These are phyloP conservation scores for Thalassiosira oceanica DNA, from an alignment of 352 stramenopile species.

Conservation along the genomic window DNA sequence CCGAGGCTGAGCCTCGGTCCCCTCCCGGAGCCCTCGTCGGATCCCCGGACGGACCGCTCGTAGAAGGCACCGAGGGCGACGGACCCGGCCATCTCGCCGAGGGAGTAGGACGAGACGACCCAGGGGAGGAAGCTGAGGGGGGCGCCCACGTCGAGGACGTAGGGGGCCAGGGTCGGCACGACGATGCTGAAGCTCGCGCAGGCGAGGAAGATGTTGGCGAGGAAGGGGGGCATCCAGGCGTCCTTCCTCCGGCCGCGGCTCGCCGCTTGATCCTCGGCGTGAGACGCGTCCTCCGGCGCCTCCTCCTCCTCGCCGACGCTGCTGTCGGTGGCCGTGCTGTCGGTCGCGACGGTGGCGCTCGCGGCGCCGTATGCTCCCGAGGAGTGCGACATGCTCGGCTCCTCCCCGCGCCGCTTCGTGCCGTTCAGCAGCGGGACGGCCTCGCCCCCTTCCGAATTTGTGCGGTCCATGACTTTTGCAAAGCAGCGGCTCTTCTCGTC, in stretches of 20 bases:
- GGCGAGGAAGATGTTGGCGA: conserved; percentile 59
- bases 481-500: too few species aligned
- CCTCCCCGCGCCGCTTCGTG: too few species aligned
- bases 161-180: conserved; percentile 44
- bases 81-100: conserved; percentile 58
- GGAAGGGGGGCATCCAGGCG: conserved; percentile 46
- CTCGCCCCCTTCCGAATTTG: too few species aligned
- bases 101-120: conserved; percentile 47
- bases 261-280: too few species aligned
- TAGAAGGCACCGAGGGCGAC: conserved; percentile 45
- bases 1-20: conserved; percentile 28
- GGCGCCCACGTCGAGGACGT: conserved; percentile 43
- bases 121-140: conserved; percentile 33
- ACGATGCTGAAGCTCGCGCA: conserved; percentile 57
- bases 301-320: neutral
- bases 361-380: too few species aligned
- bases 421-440: too few species aligned
- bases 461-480: too few species aligned
- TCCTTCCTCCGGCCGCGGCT: too few species aligned
- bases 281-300: too few species aligned
- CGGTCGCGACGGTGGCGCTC: too few species aligned
- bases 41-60: conserved; percentile 23
- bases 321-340: too few species aligned
- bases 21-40: conserved; percentile 12
- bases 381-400: too few species aligned